Evolutionary conservation across 1,284 basidiomycete genomes (phyloP).

Genomic region (Rhodotorula sp.): DNA sequence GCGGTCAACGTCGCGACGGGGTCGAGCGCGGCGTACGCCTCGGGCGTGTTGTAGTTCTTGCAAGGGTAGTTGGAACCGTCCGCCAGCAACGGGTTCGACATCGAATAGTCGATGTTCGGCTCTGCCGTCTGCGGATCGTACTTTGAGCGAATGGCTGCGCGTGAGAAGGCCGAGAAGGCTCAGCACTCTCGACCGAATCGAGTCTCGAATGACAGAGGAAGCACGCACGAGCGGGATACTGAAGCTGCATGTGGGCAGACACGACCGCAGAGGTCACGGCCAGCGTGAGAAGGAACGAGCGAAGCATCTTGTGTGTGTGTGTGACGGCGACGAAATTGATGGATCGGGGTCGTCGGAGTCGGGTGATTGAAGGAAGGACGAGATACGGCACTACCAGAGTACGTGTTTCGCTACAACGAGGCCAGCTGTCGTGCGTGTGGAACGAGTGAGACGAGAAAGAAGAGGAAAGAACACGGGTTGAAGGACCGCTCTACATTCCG

Average conservation of each 20-base stretch:
- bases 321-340: not conserved
- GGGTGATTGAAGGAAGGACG: not conserved
- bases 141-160: slow-evolving; percentile 30
- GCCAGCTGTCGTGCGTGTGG: slow-evolving; percentile 1
- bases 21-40: slow-evolving; percentile 43
- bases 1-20: slow-evolving; percentile 46
- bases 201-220: not conserved
- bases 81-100: slow-evolving; percentile 48
- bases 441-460: not conserved
- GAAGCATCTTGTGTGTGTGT: slow-evolving; percentile 12
- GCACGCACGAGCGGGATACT: slow-evolving; percentile 27
- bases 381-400: slow-evolving; percentile 1
- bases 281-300: slow-evolving; percentile 6
- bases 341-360: not conserved
- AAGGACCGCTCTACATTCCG: not conserved
- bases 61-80: slow-evolving; percentile 50
- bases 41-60: slow-evolving; percentile 49
- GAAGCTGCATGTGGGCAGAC: slow-evolving; percentile 22
- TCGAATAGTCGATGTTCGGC: slow-evolving; percentile 49
- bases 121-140: slow-evolving; percentile 41
- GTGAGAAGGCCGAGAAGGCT: not conserved
- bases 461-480: not conserved
- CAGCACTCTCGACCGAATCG: not conserved
- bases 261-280: slow-evolving; percentile 2
- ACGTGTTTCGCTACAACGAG: not conserved